Evolutionary conservation across 305 asterid genomes (phyloP).

Genomic region (Lippia alba): DNA sequence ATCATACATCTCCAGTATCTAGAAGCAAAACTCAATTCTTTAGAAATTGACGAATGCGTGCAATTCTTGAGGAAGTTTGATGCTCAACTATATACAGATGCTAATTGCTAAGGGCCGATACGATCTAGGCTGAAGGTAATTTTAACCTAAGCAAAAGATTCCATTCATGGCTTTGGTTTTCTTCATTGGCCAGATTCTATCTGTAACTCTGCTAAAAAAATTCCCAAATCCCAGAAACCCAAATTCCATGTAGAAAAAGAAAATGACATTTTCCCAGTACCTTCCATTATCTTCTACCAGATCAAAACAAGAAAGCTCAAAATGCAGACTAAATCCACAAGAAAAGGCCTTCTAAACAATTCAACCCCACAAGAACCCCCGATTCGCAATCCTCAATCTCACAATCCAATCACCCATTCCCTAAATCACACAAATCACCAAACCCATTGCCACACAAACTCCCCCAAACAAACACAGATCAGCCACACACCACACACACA

Average conservation of each 20-base stretch:
- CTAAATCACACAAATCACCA: slow-evolving; percentile 23
- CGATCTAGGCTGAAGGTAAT: not conserved
- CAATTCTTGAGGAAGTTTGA: not conserved
- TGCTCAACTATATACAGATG: not conserved
- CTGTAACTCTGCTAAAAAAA: not conserved
- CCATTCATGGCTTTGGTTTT: not conserved
- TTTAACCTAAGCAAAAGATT: too few species aligned
- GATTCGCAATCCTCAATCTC: slow-evolving; percentile 13
- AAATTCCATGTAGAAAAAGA: slow-evolving; percentile 1
- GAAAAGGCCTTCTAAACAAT: not conserved
- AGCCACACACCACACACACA: not conserved
- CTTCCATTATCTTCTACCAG: slow-evolving; percentile 12
- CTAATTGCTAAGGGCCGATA: not conserved
- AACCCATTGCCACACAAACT: not conserved
- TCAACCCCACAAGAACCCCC: slow-evolving; percentile 30
- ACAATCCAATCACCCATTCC: not conserved
- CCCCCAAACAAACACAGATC: not conserved
- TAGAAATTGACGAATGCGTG: not conserved
- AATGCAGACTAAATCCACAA: slow-evolving; percentile 3
- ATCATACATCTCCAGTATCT: not conserved
- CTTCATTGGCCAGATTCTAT: slow-evolving; percentile 7
- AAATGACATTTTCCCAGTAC: not conserved
- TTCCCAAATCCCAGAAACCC: not conserved
- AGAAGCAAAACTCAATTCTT: not conserved
- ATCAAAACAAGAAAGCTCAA: slow-evolving; percentile 26